phyloP scores from a whole-genome alignment of 441 rosid species.

The Sinapis alba region DNA sequence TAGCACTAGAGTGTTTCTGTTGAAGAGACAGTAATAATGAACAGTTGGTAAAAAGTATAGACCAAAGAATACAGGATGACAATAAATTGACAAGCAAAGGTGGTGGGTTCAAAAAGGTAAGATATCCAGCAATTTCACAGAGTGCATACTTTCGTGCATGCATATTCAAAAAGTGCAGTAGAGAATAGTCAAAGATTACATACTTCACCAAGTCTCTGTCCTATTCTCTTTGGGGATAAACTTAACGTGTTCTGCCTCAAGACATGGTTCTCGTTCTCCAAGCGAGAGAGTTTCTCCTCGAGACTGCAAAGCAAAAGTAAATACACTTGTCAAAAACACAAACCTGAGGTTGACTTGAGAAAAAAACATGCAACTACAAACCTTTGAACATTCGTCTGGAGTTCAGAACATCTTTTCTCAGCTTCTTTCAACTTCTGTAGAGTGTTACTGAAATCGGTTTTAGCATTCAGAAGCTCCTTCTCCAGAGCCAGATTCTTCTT shows the following conservation, averaged over 20 bases:
- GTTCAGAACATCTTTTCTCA: conserved; percentile 70
- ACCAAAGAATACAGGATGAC: conserved; percentile 10
- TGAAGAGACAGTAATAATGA: conserved; percentile 19
- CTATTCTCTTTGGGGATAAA: conserved; percentile 57
- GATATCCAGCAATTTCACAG: conserved; percentile 15
- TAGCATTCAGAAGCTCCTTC: conserved; percentile 70
- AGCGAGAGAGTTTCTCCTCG: conserved; percentile 70
- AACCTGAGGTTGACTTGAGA: conserved; percentile 13
- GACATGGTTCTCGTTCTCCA: conserved; percentile 91
- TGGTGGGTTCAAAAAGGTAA: neutral
- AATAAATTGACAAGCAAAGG: conserved; percentile 7
- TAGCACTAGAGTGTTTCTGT: conserved; percentile 70
- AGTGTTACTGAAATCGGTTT: conserved; percentile 52
- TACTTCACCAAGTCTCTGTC: conserved; percentile 73
- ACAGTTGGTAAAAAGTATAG: conserved; percentile 8
- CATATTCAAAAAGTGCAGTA: conserved; percentile 21
- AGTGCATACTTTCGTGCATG: conserved; percentile 17
- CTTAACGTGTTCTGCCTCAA: conserved; percentile 78
- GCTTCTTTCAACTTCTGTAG: conserved; percentile 63
- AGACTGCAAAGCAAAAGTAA: conserved; percentile 48
- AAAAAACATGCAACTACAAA: conserved; percentile 34
- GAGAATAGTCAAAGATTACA: conserved; percentile 42
- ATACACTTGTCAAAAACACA: conserved; percentile 6
- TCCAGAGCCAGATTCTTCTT: conserved; percentile 73
- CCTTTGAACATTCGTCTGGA: conserved; percentile 80